These are phyloP conservation scores for Vitellaria paradoxa DNA, from an alignment of 179 eudicot genomes.

Conservation along the genomic window DNA sequence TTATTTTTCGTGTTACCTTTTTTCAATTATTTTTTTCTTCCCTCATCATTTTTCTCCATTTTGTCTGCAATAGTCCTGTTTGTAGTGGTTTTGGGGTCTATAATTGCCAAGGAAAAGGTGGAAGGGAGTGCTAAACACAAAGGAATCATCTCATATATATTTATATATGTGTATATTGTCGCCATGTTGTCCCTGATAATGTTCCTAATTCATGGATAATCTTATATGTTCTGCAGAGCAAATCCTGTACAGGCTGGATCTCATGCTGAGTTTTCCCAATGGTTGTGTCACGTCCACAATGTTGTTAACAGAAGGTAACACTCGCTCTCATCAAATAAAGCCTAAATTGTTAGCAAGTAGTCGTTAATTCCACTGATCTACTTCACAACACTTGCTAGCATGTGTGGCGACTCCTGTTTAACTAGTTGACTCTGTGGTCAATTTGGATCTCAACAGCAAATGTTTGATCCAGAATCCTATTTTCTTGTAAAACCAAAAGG, in stretches of 20 bases:
- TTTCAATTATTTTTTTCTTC: too few species aligned
- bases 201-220: neutral
- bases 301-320: constrained; percentile 88
- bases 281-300: constrained; percentile 84
- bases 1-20: too few species aligned
- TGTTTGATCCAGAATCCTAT: neutral
- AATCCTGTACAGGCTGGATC: constrained; percentile 89
- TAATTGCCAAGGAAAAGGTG: neutral
- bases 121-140: neutral
- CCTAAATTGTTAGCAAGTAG: too few species aligned
- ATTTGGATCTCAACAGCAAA: neutral
- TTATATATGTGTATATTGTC: too few species aligned
- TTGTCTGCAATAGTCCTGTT: too few species aligned
- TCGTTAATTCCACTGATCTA: neutral
- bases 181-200: too few species aligned
- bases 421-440: too few species aligned
- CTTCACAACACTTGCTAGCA: neutral
- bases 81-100: neutral
- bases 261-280: constrained; percentile 77
- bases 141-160: too few species aligned
- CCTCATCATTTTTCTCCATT: too few species aligned
- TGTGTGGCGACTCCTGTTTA: too few species aligned
- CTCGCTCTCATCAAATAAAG: neutral
- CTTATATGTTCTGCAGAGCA: constrained; percentile 34
- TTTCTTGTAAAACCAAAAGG: neutral